Percentiles rank a stretch among this genome's conserved stretches.
Conservation (phyloP, 805 yeast species). For the Nakazawaea pomicola region DNA sequence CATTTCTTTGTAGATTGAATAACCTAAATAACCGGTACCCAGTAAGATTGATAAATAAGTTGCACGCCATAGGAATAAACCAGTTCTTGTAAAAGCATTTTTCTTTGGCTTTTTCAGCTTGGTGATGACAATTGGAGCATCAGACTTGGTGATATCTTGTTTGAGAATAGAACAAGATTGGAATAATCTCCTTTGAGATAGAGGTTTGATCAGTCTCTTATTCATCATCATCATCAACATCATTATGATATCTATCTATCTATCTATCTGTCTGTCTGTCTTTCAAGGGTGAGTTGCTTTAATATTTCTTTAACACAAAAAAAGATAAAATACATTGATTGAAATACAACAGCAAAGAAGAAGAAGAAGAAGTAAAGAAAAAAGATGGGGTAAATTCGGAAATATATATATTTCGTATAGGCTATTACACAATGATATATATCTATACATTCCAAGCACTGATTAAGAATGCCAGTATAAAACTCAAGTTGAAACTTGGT, state of each 20-base stretch:
- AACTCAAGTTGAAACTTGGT: conserved; percentile 58
- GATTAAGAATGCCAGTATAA: conserved; percentile 47
- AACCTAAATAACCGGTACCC: conserved; percentile 55
- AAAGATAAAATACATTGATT: no score
- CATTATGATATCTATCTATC: no score
- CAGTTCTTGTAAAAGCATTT: conserved; percentile 27
- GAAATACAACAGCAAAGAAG: no score
- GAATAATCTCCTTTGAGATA: neutral
- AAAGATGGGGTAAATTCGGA: neutral
- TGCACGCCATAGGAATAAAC: conserved; percentile 33
- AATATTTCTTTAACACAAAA: neutral
- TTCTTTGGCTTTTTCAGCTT: neutral
- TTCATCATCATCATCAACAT: no score
- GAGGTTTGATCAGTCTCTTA: neutral
- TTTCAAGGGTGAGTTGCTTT: neutral
- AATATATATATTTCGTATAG: neutral
- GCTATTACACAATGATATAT: neutral
- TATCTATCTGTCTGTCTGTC: no score
- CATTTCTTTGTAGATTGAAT: conserved; percentile 57
- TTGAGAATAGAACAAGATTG: neutral
- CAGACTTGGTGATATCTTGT: neutral
- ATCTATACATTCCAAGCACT: conserved; percentile 47
- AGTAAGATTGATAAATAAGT: conserved; percentile 46
- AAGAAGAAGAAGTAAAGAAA: neutral
- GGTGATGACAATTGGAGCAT: neutral